A percentile compares a stretch with the other conserved stretches of the same genome.
These are phyloP conservation scores for Cyberlindnera euphorbiiphila DNA, from an alignment of 805 yeast species.

Conservation along the genomic window DNA sequence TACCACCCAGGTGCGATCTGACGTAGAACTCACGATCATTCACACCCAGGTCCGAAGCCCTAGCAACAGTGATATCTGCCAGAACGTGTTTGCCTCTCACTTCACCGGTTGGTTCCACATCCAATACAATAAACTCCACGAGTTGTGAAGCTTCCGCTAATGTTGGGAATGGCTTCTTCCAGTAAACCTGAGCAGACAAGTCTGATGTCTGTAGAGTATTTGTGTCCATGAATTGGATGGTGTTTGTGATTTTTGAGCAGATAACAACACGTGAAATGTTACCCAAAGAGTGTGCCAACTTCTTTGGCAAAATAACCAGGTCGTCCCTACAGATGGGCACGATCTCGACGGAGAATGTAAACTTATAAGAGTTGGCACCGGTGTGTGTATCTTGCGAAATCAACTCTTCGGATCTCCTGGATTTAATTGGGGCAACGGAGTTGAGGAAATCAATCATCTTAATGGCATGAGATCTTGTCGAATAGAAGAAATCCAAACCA, in stretches of 20 bases:
- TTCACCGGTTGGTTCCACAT: constrained; percentile 87
- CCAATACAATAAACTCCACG: constrained; percentile 84
- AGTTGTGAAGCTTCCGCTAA: constrained; percentile 73
- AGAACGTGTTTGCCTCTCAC: constrained; percentile 72
- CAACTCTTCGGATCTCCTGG: constrained; percentile 84
- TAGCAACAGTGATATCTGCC: constrained; percentile 90
- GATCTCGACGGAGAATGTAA: constrained; percentile 87
- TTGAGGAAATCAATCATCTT: constrained; percentile 89
- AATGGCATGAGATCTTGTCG: constrained; percentile 84
- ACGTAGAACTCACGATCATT: constrained; percentile 81
- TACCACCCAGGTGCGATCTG: constrained; percentile 89
- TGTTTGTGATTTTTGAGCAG: constrained; percentile 80
- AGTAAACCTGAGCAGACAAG: constrained; percentile 63
- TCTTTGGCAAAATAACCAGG: constrained; percentile 84
- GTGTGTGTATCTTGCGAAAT: constrained; percentile 91
- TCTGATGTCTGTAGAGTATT: constrained; percentile 75
- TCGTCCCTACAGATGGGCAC: constrained; percentile 98
- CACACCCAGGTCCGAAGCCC: constrained; percentile 82
- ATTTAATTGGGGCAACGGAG: constrained; percentile 80
- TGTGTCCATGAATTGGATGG: constrained; percentile 86
- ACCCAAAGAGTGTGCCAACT: constrained; percentile 79
- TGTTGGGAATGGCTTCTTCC: constrained; percentile 78
- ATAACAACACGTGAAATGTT: constrained; percentile 76
- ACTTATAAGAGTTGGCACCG: constrained; percentile 82
- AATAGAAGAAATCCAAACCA: constrained; percentile 91